Base-by-base conservation (phyloP, 441 rosid species). In the Syzygium syzygioides region DNA sequence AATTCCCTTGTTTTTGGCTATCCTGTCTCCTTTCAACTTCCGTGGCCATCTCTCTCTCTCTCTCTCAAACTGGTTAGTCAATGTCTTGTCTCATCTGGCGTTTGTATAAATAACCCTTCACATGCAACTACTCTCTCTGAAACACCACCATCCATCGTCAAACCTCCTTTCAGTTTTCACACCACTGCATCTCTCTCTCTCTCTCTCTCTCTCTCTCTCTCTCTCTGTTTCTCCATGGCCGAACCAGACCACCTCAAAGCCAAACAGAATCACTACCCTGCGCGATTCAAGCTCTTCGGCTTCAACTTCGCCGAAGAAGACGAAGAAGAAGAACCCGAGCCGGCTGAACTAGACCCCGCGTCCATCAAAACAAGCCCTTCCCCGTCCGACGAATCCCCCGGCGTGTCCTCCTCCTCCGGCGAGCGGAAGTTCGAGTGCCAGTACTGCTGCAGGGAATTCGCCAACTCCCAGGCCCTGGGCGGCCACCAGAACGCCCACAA, bases 401-500 rank as follows among this genome's bases (percentile, higher is more conserved):
- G 76, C 3, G 93, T 90, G 10, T 71, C 80, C n/a, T 76, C 83
- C 83, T 76, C 83, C 52, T 76, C 52, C 18, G 83, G 88, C 54
- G 96, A 94, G 88, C 95, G 98, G 86, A 97, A 96, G 91, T 98
- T 95, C 94, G 98, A 98, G 97, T 98, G 99, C 86, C 99, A 98
- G 89, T 98, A 98, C 90, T 98, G 99, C 80, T 94, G 93, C 90
- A 90, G 99, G 25, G 98, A 95, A 91, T 98, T 98, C 91, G 98
- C 98, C 87, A 98, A 96, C 92, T 98, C 99, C 10, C 99, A 98
- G 87, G 99, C 99, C 30, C 94, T 98, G 7, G 99, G 99, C 3
- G 99, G 99, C 89, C 99, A 98, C 92, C 99, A 98, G 90, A 98
- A 98, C 96, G 99, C 99, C 13, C 99, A 98, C 93, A 98, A 98